Percentiles rank a stretch among this genome's conserved stretches.
phyloP scores from a whole-genome alignment of 768 basidiomycete species.

The Kockovaella imperatae region DNA sequence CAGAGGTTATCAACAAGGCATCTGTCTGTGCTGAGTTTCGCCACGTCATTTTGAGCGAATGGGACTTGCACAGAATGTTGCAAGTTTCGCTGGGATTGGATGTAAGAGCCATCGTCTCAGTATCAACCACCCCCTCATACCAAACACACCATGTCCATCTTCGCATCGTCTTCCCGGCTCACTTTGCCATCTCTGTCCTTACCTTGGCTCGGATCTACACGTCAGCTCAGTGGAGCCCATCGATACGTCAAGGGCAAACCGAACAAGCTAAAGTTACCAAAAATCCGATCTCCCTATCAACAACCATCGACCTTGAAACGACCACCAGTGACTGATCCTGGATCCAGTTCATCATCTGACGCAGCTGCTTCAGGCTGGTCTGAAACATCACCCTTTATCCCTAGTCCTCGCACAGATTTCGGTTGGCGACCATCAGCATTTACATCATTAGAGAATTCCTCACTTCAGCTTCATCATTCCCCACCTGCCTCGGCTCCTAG shows the following conservation, averaged over 20 bases:
- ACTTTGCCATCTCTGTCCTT: background rate
- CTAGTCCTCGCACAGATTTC: background rate
- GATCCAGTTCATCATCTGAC: too few relatives aligned
- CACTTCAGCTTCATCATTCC: conserved; percentile 35
- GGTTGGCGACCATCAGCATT: background rate
- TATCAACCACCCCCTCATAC: too few relatives aligned
- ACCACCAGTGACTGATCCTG: background rate
- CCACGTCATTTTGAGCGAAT: too few relatives aligned
- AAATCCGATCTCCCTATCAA: background rate
- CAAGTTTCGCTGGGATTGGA: too few relatives aligned
- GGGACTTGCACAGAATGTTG: too few relatives aligned
- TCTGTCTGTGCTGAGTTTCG: too few relatives aligned
- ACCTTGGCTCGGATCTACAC: background rate
- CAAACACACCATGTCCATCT: conserved; percentile 1
- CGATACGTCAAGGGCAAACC: background rate
- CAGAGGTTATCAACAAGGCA: too few relatives aligned
- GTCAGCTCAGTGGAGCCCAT: background rate
- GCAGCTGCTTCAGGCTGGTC: background rate
- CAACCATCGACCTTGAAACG: background rate
- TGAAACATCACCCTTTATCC: background rate
- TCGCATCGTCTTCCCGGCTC: background rate
- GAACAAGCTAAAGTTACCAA: background rate
- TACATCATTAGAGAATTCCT: conserved; percentile 10
- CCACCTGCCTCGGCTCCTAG: conserved; percentile 38
- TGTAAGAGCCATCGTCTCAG: too few relatives aligned